These are phyloP conservation scores for Fusarium pilosicola DNA, from an alignment of 2,329 filamentous ascomycete species.

Conservation along the genomic window DNA sequence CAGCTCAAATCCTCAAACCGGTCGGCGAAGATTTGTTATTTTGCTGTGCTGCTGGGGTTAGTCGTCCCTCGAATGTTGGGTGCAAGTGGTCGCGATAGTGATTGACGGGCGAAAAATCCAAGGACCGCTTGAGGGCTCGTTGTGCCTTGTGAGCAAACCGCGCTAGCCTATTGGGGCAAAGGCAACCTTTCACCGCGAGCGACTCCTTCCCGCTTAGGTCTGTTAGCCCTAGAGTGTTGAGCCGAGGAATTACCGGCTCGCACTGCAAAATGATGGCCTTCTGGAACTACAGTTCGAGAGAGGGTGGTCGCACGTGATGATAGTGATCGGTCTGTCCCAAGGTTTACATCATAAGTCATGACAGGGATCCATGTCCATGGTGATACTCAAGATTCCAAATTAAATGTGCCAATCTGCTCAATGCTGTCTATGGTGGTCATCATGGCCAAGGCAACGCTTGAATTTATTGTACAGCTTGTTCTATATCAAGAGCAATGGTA, in stretches of 20 bases:
- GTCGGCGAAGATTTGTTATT: constrained; percentile 51
- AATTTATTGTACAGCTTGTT: constrained; percentile 46
- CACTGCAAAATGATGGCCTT: background rate
- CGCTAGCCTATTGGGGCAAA: constrained; percentile 49
- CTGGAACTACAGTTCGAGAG: too few relatives aligned
- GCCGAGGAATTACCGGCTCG: constrained; percentile 48
- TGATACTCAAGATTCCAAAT: background rate
- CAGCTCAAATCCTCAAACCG: constrained; percentile 53
- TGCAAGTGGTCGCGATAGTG: constrained; percentile 54
- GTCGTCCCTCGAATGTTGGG: constrained; percentile 52
- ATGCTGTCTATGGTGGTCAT: constrained; percentile 41
- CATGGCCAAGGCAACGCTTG: constrained; percentile 37
- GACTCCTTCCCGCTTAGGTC: constrained; percentile 53
- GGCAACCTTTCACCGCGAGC: constrained; percentile 48
- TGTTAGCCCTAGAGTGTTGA: constrained; percentile 51
- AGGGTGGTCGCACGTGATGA: constrained; percentile 22
- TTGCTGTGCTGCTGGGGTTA: constrained; percentile 56
- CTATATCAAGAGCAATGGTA: constrained; percentile 39
- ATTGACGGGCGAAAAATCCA: constrained; percentile 54
- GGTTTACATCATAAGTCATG: constrained; percentile 2
- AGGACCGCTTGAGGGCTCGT: constrained; percentile 52
- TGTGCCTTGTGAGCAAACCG: constrained; percentile 51
- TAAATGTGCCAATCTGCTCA: constrained; percentile 28
- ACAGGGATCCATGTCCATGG: background rate
- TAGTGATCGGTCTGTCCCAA: background rate